Evolutionary conservation across 2,329 filamentous ascomycete genomes (phyloP).

Genomic region (Myotisia sp.): DNA sequence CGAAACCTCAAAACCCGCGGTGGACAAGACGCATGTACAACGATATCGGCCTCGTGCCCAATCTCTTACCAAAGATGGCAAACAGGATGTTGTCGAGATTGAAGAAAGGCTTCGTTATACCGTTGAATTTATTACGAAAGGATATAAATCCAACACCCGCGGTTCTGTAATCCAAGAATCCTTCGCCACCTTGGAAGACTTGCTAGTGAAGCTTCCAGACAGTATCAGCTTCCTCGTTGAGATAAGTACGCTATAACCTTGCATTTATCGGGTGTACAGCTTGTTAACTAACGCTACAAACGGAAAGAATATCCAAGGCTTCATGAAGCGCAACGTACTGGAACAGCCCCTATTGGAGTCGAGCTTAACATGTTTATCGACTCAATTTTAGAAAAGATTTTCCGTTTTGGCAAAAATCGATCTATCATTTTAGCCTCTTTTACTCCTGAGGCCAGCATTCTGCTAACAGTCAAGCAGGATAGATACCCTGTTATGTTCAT

Average conservation of each 20-base stretch:
- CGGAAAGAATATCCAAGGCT: constrained; percentile 28
- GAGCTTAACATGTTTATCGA: constrained; percentile 31
- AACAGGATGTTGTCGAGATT: constrained; percentile 5
- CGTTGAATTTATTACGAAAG: constrained; percentile 26
- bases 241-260: constrained; percentile 21
- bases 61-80: constrained; percentile 13
- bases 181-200: constrained; percentile 26
- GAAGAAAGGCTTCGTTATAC: constrained; percentile 26
- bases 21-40: background rate
- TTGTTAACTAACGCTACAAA: background rate
- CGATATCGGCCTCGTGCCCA: constrained; percentile 11
- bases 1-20: too few relatives aligned
- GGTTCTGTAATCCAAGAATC: constrained; percentile 26
- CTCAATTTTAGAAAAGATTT: constrained; percentile 21
- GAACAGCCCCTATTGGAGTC: constrained; percentile 23
- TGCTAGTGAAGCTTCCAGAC: constrained; percentile 23
- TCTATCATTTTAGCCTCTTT: constrained; percentile 22
- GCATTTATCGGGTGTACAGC: background rate
- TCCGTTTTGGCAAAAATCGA: constrained; percentile 14
- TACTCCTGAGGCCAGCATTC: constrained; percentile 18
- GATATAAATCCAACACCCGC: constrained; percentile 28
- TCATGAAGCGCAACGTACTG: constrained; percentile 24
- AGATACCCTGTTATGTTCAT: constrained; percentile 18
- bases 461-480: constrained; percentile 15
- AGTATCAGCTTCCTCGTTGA: constrained; percentile 29